phyloP scores from a whole-genome alignment of 768 basidiomycete genomes.

The Suillus decipiens region DNA sequence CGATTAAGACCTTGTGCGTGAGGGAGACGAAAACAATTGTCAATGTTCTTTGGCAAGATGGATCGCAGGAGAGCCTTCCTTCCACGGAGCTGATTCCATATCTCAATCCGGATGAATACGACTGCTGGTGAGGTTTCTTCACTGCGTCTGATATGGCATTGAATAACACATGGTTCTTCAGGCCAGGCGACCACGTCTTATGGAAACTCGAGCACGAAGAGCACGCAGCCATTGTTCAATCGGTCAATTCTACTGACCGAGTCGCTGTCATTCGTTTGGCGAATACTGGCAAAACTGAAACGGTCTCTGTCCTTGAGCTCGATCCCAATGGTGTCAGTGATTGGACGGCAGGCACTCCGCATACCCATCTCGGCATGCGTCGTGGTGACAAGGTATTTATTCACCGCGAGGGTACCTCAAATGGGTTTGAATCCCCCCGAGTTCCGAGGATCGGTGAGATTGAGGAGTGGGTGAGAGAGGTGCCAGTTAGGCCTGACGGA shows the following conservation, averaged over 20 bases:
- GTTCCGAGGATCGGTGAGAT: constrained; percentile 87
- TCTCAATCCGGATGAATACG: constrained; percentile 87
- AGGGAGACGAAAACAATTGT: constrained; percentile 70
- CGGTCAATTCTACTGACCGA: constrained; percentile 69
- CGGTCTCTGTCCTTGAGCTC: constrained; percentile 83
- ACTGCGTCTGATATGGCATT: constrained; percentile 1
- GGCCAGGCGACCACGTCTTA: constrained; percentile 90
- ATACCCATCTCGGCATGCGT: constrained; percentile 72
- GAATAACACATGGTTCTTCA: constrained; percentile 31
- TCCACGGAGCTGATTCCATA: constrained; percentile 78
- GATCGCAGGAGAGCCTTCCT: constrained; percentile 58
- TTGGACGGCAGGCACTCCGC: constrained; percentile 41
- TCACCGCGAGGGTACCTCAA: constrained; percentile 66
- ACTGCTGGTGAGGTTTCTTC: constrained; percentile 66
- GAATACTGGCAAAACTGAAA: constrained; percentile 55
- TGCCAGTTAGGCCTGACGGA: constrained; percentile 47
- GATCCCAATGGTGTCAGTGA: constrained; percentile 79
- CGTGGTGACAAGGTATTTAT: constrained; percentile 86
- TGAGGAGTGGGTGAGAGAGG: constrained; percentile 76
- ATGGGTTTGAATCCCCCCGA: constrained; percentile 65
- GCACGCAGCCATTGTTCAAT: constrained; percentile 74
- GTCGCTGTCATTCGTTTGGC: constrained; percentile 66
- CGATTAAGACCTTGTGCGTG: constrained; percentile 62
- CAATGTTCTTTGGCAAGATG: constrained; percentile 88
- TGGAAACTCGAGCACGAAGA: constrained; percentile 76